phyloP scores from a whole-genome alignment of 257 asterid genomes.

The Verbena officinalis region DNA sequence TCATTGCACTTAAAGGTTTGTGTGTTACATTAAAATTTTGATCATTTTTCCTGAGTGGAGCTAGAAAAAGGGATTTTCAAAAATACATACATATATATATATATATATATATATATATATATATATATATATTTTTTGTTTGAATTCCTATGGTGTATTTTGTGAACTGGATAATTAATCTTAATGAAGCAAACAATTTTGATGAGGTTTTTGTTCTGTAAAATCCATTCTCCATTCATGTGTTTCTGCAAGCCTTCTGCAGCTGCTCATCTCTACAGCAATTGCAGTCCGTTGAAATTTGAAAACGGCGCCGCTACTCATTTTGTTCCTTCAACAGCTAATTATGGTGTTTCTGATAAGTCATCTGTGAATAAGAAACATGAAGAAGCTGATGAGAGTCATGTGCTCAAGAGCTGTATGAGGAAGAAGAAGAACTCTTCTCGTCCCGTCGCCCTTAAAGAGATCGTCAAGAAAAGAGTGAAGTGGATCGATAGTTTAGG shows the following conservation, averaged over 20 bases:
- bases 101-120: no score
- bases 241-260: conserved; percentile 89
- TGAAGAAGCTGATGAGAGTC: conserved; percentile 19
- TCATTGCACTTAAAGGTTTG: no score
- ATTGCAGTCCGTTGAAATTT: conserved; percentile 53
- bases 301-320: conserved; percentile 46
- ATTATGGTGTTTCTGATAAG: conserved; percentile 35
- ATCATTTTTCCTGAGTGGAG: no score
- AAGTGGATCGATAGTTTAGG: conserved; percentile 78
- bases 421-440: conserved; percentile 39
- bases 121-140: no score
- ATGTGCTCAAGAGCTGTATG: conserved; percentile 63
- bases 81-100: no score
- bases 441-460: conserved; percentile 14
- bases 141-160: no score
- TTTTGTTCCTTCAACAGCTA: conserved; percentile 33
- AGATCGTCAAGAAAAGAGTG: conserved; percentile 53
- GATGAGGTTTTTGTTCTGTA: conserved; percentile 83
- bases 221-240: conserved; percentile 76
- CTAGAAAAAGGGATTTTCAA: no score
- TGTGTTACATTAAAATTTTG: no score
- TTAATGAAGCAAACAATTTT: conserved; percentile 66
- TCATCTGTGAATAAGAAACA: background rate
- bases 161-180: no score
- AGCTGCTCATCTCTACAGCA: conserved; percentile 59